These are phyloP conservation scores for Melocanna baccifera DNA, from an alignment of 176 grass and related monocot genomes.

Conservation along the genomic window DNA sequence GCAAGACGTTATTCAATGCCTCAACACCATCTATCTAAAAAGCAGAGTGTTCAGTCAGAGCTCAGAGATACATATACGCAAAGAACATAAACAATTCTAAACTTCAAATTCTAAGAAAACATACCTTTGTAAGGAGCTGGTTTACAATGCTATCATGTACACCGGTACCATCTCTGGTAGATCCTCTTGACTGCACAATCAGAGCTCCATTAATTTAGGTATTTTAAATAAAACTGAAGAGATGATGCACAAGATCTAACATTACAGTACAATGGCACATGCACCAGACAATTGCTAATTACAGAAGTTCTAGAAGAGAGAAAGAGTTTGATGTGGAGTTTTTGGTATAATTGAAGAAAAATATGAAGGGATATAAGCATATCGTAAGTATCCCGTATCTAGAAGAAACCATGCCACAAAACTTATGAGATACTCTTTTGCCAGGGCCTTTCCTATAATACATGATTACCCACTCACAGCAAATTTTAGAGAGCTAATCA, in stretches of 20 bases:
- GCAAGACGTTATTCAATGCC: slow-evolving; percentile 90
- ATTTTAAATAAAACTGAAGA: slow-evolving; percentile 17
- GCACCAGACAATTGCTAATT: slow-evolving; percentile 5
- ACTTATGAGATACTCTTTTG: slow-evolving; percentile 2
- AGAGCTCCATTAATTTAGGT: slow-evolving; percentile 18
- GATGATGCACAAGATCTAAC: not conserved
- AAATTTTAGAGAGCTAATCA: not conserved
- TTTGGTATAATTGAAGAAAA: not conserved
- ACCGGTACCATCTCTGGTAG: slow-evolving; percentile 86
- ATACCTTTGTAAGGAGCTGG: slow-evolving; percentile 95
- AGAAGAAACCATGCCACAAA: slow-evolving; percentile 3
- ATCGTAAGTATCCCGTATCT: slow-evolving; percentile 10
- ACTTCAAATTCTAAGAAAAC: slow-evolving; percentile 16
- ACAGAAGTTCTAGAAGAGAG: not conserved
- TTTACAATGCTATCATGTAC: slow-evolving; percentile 98
- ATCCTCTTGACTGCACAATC: slow-evolving; percentile 81
- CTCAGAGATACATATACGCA: slow-evolving; percentile 14
- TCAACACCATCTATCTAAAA: slow-evolving; percentile 97
- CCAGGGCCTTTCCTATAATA: not conserved
- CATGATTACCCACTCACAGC: not conserved
- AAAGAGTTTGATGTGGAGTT: not conserved
- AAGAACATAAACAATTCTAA: not conserved
- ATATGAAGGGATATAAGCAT: not conserved
- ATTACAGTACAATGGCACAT: not conserved
- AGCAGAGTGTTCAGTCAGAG: slow-evolving; percentile 31